Percentiles rank a stretch among this genome's conserved stretches.
Evolutionary conservation across 345 rosid genomes (phyloP).

Genomic region (Syzygium oleosum): DNA sequence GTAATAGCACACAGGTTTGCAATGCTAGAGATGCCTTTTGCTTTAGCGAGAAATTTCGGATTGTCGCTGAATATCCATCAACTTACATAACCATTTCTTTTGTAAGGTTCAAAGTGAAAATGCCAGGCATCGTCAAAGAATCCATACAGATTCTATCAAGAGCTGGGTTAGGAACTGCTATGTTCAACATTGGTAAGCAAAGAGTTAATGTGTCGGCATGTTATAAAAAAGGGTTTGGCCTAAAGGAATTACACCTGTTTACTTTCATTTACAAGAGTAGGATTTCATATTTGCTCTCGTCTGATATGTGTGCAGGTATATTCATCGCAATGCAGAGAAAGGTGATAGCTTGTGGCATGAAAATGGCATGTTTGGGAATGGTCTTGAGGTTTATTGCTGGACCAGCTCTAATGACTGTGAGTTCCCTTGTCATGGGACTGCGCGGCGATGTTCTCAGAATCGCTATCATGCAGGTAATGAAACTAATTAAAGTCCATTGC

Average conservation of each 20-base stretch:
- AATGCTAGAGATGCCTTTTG: background rate
- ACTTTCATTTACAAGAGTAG: background rate
- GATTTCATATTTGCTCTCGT: background rate
- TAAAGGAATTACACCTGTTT: background rate
- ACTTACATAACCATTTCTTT: background rate
- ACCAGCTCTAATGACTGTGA: conserved; percentile 25
- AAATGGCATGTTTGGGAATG: conserved; percentile 31
- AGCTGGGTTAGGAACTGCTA: conserved; percentile 92
- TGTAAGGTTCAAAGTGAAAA: conserved; percentile 62
- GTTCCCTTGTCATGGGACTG: conserved; percentile 24
- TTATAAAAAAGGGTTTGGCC: too few relatives aligned
- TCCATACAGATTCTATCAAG: conserved; percentile 73
- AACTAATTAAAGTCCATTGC: background rate
- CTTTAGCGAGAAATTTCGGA: background rate
- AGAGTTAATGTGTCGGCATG: background rate
- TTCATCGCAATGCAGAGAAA: conserved; percentile 82
- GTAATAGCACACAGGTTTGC: conserved; percentile 21
- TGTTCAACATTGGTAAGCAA: conserved; percentile 83
- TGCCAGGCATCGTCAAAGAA: conserved; percentile 78
- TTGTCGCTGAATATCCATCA: background rate
- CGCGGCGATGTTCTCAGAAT: conserved; percentile 26
- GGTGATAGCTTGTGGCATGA: conserved; percentile 62
- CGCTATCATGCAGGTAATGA: conserved; percentile 29
- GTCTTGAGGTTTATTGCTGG: conserved; percentile 24
- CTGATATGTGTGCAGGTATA: conserved; percentile 41